phyloP scores from a whole-genome alignment of 1,284 basidiomycete species.

The Mycosarcoma mackinlayi region DNA sequence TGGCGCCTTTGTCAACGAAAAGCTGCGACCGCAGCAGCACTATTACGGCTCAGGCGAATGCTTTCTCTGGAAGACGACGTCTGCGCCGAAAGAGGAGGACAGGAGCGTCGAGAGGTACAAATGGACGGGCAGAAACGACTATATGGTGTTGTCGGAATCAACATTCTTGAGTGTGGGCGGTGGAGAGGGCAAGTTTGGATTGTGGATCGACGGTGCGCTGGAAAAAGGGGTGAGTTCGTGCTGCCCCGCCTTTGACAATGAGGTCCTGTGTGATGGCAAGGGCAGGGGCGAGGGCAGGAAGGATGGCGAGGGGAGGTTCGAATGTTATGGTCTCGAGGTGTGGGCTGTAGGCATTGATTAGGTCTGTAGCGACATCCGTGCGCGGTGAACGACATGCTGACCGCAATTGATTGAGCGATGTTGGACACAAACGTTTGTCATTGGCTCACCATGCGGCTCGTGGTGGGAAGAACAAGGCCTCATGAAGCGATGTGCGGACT shows the following conservation, averaged over 20 bases:
- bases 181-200: slow-evolving; percentile 71
- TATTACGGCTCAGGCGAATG: slow-evolving; percentile 66
- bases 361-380: background rate
- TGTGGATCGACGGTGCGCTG: slow-evolving; percentile 87
- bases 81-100: slow-evolving; percentile 6
- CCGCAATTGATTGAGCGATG: background rate
- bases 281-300: slow-evolving; percentile 67
- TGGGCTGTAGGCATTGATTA: slow-evolving; percentile 76
- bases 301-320: slow-evolving; percentile 75
- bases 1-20: slow-evolving; percentile 66
- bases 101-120: slow-evolving; percentile 75
- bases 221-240: slow-evolving; percentile 83
- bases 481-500: too few species aligned
- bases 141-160: slow-evolving; percentile 84
- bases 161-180: slow-evolving; percentile 56
- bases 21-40: slow-evolving; percentile 52
- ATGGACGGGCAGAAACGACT: slow-evolving; percentile 91
- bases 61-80: slow-evolving; percentile 69
- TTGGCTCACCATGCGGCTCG: too few species aligned
- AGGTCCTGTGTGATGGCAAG: slow-evolving; percentile 75
- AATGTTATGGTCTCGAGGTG: slow-evolving; percentile 86
- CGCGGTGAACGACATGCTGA: background rate
- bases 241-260: slow-evolving; percentile 89
- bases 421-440: too few species aligned
- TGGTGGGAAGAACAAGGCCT: too few species aligned